Base-by-base conservation (phyloP, 208 protist species). In the Plasmodiophora brassicae region DNA sequence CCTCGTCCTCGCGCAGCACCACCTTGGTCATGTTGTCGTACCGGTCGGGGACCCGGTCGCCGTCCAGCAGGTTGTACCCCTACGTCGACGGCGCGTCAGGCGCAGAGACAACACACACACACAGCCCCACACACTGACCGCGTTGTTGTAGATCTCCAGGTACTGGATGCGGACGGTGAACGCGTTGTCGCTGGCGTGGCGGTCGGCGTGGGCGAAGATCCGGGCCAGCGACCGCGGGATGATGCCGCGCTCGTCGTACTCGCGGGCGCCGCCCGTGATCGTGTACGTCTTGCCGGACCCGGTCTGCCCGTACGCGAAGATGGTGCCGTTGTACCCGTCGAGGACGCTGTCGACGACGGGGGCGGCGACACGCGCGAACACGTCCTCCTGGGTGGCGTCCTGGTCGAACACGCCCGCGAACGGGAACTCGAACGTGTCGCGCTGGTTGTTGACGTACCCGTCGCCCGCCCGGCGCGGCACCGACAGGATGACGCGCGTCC, bases 101-200 rank as follows among this genome's bases (percentile, higher is more conserved):
- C 28, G 10, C n/a, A 14, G 90, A 71, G 45, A 92, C 46, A 45
- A 91, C 87, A 41, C 87, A 88, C 0, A 28, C 83, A n/a, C 0
- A 50, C n/a, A n/a, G n/a, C n/a, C n/a, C n/a, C n/a, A n/a, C n/a
- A n/a, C n/a, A n/a, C n/a, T n/a, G n/a, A n/a, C n/a, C n/a, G n/a
- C n/a, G 22, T 90, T 88, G 72, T 92, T 90, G 71, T 92, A 92
- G 45, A 92, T 91, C 89, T 92, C 91, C 1, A 92, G 25, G 71
- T 92, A 92, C 36, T 57, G 87, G 44, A 91, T 36, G 28, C 5
- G 46, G 1, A 88, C 14, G 25, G 0, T 43, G 36, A 50, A 78
- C 22, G 0, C 43, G 8, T 1, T 38, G 43, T 88, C 53, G 32
- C 1, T 53, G 1, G 46, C 10, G 14, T 60, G 35, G 22, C 45